phyloP scores from a whole-genome alignment of 768 basidiomycete genomes.

The Suillus ampliporus region DNA sequence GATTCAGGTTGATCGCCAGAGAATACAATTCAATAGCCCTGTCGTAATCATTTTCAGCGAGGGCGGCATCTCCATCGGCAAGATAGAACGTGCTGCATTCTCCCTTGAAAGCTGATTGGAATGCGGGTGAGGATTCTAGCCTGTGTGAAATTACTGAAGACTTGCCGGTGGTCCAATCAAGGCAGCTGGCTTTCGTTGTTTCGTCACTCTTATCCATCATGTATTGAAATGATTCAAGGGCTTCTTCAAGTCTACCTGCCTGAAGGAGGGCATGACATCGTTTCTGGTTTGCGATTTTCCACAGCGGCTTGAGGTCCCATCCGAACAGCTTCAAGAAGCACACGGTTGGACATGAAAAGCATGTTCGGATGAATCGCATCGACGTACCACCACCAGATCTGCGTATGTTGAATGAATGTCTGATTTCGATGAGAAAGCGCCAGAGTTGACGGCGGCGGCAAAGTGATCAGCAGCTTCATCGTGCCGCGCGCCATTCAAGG shows the following conservation, averaged over 20 bases:
- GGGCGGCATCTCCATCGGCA: not conserved
- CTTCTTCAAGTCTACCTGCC: not conserved
- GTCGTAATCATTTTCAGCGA: not conserved
- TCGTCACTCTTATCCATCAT: not conserved
- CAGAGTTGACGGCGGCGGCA: not conserved
- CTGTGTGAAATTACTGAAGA: not conserved
- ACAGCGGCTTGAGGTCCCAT: not conserved
- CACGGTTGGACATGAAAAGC: not conserved
- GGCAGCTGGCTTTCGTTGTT: not conserved
- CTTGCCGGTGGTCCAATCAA: not conserved
- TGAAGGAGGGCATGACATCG: not conserved
- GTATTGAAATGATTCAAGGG: not conserved
- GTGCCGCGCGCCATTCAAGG: not conserved
- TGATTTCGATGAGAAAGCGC: not conserved
- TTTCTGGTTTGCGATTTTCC: not conserved
- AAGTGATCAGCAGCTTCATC: not conserved
- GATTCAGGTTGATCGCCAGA: not conserved
- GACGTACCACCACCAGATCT: not conserved
- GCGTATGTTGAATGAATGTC: not conserved
- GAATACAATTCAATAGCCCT: not conserved
- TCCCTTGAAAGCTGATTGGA: not conserved
- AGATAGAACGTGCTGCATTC: not conserved
- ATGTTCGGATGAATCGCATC: not conserved
- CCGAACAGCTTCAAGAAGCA: not conserved
- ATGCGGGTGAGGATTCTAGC: not conserved